These are phyloP conservation scores for Colletotrichum orchidophilum DNA, from an alignment of 2,329 filamentous ascomycete species.

Conservation along the genomic window DNA sequence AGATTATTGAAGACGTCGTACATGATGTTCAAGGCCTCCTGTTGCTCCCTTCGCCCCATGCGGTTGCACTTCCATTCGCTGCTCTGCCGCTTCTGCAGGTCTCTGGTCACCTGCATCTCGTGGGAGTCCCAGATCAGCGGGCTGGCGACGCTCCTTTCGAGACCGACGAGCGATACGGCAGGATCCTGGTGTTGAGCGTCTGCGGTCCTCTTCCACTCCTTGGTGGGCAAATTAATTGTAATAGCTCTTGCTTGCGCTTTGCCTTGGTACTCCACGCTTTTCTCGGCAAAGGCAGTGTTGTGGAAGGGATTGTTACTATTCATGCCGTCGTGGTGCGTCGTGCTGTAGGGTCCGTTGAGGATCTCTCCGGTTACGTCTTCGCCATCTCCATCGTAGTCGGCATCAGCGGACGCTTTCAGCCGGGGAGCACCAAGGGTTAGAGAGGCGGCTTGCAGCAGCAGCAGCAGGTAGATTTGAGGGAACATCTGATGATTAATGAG, in stretches of 20 bases:
- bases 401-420: neutral
- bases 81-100: neutral
- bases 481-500: neutral
- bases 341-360: neutral
- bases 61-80: neutral
- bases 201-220: neutral
- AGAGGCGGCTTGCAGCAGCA: neutral
- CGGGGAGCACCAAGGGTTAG: neutral
- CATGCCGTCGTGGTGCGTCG: neutral
- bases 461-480: neutral
- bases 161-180: no score
- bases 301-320: neutral
- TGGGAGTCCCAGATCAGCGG: neutral
- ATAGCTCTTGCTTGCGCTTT: neutral
- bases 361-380: neutral
- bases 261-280: no score
- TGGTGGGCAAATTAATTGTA: no score
- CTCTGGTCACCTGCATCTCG: no score
- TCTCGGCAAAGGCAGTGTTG: neutral
- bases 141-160: no score
- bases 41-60: neutral
- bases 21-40: neutral
- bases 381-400: neutral
- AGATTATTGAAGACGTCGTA: neutral
- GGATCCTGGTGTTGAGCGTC: neutral